A percentile compares a stretch with the other conserved stretches of the same genome.
Conservation (phyloP, 208 protist genomes). For the Leishmania lainsoni region DNA sequence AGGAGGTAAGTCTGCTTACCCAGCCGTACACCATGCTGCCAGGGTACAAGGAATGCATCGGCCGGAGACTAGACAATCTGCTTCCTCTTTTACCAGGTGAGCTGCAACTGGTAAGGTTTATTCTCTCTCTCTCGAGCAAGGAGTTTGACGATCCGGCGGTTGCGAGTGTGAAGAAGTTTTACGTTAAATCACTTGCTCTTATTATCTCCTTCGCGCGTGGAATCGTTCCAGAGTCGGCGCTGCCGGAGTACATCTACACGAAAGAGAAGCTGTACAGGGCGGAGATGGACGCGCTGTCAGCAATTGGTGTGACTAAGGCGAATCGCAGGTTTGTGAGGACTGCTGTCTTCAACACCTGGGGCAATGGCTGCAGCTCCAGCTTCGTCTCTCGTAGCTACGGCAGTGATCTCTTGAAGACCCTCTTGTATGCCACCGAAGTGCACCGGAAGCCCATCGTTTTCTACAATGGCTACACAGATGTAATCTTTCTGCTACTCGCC, state of each 20-base stretch:
- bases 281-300: conserved; percentile 26
- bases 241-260: conserved; percentile 12
- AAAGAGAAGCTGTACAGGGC: conserved; percentile 13
- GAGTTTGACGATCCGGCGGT: background rate
- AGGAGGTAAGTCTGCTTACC: background rate
- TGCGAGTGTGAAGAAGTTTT: conserved; percentile 2
- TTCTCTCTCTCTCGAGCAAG: conserved; percentile 12
- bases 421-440: conserved; percentile 44
- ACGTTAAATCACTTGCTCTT: background rate
- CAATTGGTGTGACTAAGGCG: conserved; percentile 25
- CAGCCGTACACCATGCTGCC: conserved; percentile 21
- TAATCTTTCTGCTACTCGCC: conserved; percentile 56
- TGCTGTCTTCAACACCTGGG: background rate
- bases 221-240: conserved; percentile 5
- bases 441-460: conserved; percentile 52
- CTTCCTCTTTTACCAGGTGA: conserved; percentile 19
- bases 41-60: conserved; percentile 17
- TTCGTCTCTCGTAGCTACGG: conserved; percentile 34
- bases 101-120: conserved; percentile 29
- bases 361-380: background rate
- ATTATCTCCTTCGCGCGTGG: conserved; percentile 29
- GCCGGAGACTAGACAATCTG: conserved; percentile 13
- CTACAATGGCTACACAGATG: conserved; percentile 68
- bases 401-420: conserved; percentile 36
- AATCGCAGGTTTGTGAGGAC: conserved; percentile 8